Evolutionary conservation across 768 basidiomycete species (phyloP), one percentile per base, ranked within the genome.

Genomic region (Daedalea quercina): DNA sequence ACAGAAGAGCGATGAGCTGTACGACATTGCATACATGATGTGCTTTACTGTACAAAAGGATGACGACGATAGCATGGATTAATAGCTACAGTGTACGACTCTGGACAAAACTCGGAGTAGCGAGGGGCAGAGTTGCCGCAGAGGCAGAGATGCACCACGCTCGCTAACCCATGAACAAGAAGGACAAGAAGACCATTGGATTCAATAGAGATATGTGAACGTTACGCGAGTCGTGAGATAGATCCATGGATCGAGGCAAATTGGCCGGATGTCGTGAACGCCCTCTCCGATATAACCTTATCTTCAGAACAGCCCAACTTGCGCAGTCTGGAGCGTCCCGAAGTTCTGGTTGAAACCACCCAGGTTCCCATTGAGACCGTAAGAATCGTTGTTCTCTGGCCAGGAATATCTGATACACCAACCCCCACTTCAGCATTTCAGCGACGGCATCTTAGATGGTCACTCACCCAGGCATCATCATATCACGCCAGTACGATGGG

Each of bases 401-500:
- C 37, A 40, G 15, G 37, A 7, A 15, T 40, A 40, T 15, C 37
- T 40, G 37, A 3, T 4, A 17, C 13, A 8, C 13, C n/a, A n/a
- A n/a, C n/a, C 19, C 13, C 15, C 19, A 40, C 37, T 4, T 40
- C 15, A 40, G 37, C 37, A 7, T 40, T 11, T 31, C 15, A 15
- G 17, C 37, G 4, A 4, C 37, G 6, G 7, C 15, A 15, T 15
- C 19, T 19, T 15, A 15, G 37, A 19, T 15, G 7, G 15, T 40
- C 37, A 58, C 60, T 34, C 33, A 85, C 84, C 88, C 88, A 34
- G 88, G 88, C 85, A 90, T 87, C 87, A 90, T 85, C 82, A 88
- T 84, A 46, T 78, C 85, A 42, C 76, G 68, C 87, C 85, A 89
- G 78, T 82, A 90, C 8, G 70, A 75, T 2, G 82, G 82, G 47